These are phyloP conservation scores for Plasmodium berghei DNA, from an alignment of 169 alveolate species.

Conservation along the genomic window DNA sequence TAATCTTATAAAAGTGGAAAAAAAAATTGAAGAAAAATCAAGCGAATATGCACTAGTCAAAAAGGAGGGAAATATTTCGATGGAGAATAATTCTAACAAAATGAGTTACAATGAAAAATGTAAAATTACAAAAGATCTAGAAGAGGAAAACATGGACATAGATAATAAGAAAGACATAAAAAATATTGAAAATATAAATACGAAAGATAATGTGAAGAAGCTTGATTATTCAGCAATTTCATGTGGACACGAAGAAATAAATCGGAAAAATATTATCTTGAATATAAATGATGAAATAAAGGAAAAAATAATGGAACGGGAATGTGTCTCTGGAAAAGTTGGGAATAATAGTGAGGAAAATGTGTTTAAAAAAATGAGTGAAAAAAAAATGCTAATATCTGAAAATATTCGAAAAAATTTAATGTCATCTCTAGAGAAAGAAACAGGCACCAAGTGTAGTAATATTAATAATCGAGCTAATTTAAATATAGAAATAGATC, in stretches of 20 bases:
- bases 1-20: too few species aligned
- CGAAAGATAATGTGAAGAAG: background rate
- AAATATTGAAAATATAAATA: background rate
- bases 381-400: background rate
- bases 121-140: background rate
- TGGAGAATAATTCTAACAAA: background rate
- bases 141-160: background rate
- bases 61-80: too few species aligned
- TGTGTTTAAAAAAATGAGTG: background rate
- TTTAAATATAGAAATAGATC: slow-evolving; percentile 33
- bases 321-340: background rate
- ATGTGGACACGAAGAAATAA: background rate
- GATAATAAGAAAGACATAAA: background rate
- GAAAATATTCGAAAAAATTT: background rate
- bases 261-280: slow-evolving; percentile 7
- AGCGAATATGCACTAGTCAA: too few species aligned
- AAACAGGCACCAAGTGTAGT: background rate
- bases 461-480: slow-evolving; percentile 36
- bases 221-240: background rate
- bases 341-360: too few species aligned
- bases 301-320: background rate
- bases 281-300: slow-evolving; percentile 35
- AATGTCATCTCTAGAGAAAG: background rate
- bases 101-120: background rate
- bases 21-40: too few species aligned